phyloP scores from a whole-genome alignment of 306 rosid species.

The Begonia loranthoides region DNA sequence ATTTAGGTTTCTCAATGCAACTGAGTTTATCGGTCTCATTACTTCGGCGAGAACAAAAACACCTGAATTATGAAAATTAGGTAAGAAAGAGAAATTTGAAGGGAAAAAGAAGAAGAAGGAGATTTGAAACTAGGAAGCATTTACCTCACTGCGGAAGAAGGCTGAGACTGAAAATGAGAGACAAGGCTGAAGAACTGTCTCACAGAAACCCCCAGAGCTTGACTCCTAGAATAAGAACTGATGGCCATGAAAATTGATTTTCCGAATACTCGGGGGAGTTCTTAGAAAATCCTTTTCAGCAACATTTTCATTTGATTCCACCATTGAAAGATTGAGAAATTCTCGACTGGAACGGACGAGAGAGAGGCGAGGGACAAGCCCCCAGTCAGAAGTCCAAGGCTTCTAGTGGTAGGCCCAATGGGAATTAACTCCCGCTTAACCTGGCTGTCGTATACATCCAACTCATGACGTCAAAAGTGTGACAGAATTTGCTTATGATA shows the following conservation, averaged over 20 bases:
- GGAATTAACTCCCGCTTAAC: no score
- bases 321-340: no score
- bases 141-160: constrained; percentile 21
- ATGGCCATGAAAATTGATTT: not conserved
- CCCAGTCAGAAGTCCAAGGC: no score
- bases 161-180: constrained; percentile 7
- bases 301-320: no score
- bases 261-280: no score
- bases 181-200: constrained; percentile 11
- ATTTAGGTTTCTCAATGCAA: constrained; percentile 16
- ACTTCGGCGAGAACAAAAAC: constrained; percentile 17
- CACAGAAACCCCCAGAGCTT: not conserved
- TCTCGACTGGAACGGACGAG: no score
- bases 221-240: not conserved
- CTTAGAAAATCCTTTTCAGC: no score
- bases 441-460: no score
- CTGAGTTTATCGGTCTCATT: constrained; percentile 8
- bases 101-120: not conserved
- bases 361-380: no score
- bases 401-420: no score
- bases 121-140: not conserved
- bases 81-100: not conserved
- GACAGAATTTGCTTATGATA: no score
- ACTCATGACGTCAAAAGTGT: no score
- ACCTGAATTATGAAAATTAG: constrained; percentile 22